Conservation (phyloP, 306 rosid species). For the Mimosa bimucronata region DNA sequence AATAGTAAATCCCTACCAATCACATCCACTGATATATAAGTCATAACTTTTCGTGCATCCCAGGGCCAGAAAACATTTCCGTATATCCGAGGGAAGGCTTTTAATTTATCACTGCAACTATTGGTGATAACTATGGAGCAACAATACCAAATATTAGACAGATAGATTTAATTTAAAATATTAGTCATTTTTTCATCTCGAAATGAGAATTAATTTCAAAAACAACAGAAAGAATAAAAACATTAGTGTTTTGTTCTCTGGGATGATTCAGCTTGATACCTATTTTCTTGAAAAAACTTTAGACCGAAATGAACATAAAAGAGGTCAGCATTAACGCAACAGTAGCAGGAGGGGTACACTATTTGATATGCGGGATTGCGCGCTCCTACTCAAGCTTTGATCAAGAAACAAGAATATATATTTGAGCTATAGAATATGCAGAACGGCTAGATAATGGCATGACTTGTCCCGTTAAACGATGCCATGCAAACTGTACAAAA, state of each 20-base stretch:
- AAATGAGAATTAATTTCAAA: neutral
- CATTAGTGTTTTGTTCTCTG: neutral
- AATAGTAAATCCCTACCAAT: too few relatives aligned
- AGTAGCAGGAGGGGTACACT: too few relatives aligned
- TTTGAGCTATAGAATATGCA: neutral
- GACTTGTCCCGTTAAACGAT: neutral
- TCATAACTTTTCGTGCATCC: too few relatives aligned
- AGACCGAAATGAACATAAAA: neutral
- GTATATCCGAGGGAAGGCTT: too few relatives aligned
- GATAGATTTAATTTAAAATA: neutral
- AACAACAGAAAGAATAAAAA: neutral
- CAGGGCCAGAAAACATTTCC: too few relatives aligned
- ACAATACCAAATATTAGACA: neutral
- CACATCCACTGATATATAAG: too few relatives aligned
- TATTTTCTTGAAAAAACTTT: neutral
- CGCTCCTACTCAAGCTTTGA: too few relatives aligned
- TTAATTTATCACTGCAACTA: too few relatives aligned
- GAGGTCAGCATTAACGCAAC: neutral
- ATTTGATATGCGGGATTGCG: too few relatives aligned
- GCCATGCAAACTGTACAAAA: neutral
- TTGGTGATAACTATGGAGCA: neutral
- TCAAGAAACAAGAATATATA: too few relatives aligned
- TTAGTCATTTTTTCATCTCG: neutral
- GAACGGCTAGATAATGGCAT: neutral
- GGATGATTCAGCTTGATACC: neutral